Evolutionary conservation across 2,329 filamentous ascomycete species (phyloP), one percentile per base, ranked within the genome.

Genomic region (Nemania abortiva): DNA sequence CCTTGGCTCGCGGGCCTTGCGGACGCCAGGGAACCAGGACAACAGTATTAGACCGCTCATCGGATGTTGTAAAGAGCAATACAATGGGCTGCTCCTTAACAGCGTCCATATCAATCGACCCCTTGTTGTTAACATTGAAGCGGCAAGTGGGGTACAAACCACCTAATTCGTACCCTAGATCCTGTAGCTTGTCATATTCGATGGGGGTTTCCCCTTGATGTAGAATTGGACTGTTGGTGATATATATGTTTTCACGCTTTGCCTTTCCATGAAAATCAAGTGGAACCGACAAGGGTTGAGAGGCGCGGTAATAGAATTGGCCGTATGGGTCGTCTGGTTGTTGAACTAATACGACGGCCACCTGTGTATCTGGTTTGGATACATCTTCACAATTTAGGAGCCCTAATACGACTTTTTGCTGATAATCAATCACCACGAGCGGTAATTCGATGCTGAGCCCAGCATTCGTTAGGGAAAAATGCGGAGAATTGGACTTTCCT

Each of bases 381-480:
- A 1, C 4, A 22, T 63, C 45, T 31, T 24, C 31, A 18, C 45
- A 53, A 34, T 64, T 58, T 20, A 58, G 15, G 34, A 64, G 62
- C 2, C 45, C 45, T 9, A 58, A 45, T 31, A 45, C 18, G 18
- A 57, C n/a, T 52, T n/a, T 18, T 3, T 6, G 39, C 24, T 4
- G 1, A 53, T 7, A 11, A 4, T 60, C 65, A n/a, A 68, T 64
- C 6, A 20, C n/a, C 15, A 64, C 10, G 22, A 34, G 18, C 10
- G 60, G 65, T 20, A 64, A 15, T 37, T 60, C 55, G 31, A 68
- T 64, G 49, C 29, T 57, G 10, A 64, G 59, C 24, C 65, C 49
- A 24, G 60, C 60, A n/a, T 64, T 64, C 10, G 65, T 60, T 1
- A 60, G 15, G 2, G 47, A 22, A 58, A 64, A 68, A 49, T 68